Evolutionary conservation across 768 basidiomycete genomes (phyloP).

Genomic region (Wakefieldia striispora): DNA sequence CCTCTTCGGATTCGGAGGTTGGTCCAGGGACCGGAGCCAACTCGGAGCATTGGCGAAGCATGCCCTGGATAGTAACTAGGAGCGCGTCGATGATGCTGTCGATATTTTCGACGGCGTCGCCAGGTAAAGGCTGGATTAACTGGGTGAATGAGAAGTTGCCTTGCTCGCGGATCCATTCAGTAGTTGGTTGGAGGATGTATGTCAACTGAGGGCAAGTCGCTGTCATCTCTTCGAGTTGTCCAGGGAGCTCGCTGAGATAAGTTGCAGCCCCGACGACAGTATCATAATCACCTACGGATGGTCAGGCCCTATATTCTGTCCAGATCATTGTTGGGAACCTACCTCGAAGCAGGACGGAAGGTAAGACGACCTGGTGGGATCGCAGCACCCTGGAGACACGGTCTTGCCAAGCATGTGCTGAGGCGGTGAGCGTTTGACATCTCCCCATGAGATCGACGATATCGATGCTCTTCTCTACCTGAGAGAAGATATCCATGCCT

Average conservation of each 20-base stretch:
- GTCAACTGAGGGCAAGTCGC: constrained; percentile 26
- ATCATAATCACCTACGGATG: constrained; percentile 36
- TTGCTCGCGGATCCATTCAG: constrained; percentile 32
- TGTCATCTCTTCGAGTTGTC: constrained; percentile 26
- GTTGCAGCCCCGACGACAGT: constrained; percentile 29
- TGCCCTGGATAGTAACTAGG: constrained; percentile 62
- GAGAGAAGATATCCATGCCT: constrained; percentile 33
- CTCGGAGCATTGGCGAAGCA: constrained; percentile 44
- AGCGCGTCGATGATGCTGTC: constrained; percentile 57
- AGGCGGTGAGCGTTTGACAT: constrained; percentile 22
- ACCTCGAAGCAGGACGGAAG: constrained; percentile 40
- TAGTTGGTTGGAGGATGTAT: constrained; percentile 27
- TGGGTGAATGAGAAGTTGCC: constrained; percentile 20
- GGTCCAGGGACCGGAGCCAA: background rate
- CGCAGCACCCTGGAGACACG: constrained; percentile 22
- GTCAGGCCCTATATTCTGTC: background rate
- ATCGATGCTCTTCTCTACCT: constrained; percentile 26
- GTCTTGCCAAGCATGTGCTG: constrained; percentile 28
- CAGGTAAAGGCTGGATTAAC: background rate
- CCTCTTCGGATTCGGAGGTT: constrained; percentile 28
- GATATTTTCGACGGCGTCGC: constrained; percentile 11
- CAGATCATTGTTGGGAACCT: constrained; percentile 1
- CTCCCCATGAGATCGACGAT: constrained; percentile 26
- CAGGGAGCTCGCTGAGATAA: constrained; percentile 22
- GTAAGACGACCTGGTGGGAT: constrained; percentile 20